Conservation (phyloP, 768 basidiomycete species). For the Pulveroboletus frians region DNA sequence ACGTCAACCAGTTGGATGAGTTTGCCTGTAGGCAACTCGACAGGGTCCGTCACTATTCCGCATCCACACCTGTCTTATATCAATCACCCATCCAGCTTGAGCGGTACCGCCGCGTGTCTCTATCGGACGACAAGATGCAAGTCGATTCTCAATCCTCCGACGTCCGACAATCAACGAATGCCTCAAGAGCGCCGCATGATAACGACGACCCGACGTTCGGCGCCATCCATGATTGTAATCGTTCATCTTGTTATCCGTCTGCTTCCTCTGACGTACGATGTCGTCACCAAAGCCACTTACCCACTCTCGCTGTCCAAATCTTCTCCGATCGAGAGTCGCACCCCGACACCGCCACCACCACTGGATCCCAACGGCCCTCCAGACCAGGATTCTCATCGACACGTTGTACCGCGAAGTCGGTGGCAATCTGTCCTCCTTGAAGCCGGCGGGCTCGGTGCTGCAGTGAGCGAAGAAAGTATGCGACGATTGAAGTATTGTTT, state of each 20-base stretch:
- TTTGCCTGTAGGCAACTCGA: constrained; percentile 88
- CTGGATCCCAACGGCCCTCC: constrained; percentile 12
- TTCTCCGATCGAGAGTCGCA: constrained; percentile 12
- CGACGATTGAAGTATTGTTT: constrained; percentile 78
- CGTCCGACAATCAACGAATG: neutral
- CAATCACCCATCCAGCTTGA: constrained; percentile 37
- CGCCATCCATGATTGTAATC: constrained; percentile 3
- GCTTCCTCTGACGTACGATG: neutral
- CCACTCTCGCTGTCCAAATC: neutral
- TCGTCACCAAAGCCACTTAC: constrained; percentile 4
- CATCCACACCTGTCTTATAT: neutral
- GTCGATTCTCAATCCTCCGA: constrained; percentile 13
- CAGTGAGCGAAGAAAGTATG: constrained; percentile 90
- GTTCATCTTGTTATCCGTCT: constrained; percentile 4
- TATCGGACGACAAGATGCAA: constrained; percentile 27
- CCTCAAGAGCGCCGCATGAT: neutral
- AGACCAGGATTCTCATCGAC: constrained; percentile 32
- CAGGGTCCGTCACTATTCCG: constrained; percentile 44
- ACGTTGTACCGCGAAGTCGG: constrained; percentile 68
- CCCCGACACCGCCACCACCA: constrained; percentile 21
- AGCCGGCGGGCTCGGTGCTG: constrained; percentile 83
- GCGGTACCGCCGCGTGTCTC: constrained; percentile 42
- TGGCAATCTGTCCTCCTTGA: constrained; percentile 85
- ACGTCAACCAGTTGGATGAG: constrained; percentile 71
- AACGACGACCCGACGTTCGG: neutral